These are phyloP conservation scores for Rhynchospora pubera DNA, from an alignment of 176 grass and related monocot species.

Conservation along the genomic window DNA sequence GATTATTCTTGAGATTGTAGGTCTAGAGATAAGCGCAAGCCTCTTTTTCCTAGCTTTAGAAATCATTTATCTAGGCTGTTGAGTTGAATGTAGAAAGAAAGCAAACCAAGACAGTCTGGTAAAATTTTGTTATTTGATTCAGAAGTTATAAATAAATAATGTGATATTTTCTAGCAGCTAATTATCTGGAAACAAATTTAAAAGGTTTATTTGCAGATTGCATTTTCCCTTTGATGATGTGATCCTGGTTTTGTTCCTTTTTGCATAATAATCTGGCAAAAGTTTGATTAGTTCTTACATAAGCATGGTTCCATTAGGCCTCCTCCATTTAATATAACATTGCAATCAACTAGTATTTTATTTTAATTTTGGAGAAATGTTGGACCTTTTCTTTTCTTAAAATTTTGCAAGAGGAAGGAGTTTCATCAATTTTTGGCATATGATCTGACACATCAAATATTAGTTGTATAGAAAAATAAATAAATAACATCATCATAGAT, in stretches of 20 bases:
- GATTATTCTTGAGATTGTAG: not conserved
- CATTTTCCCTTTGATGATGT: too few species aligned
- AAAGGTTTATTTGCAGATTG: not conserved
- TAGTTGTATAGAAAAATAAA: too few species aligned
- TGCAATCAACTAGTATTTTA: not conserved
- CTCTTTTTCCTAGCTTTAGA: not conserved
- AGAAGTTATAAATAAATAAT: conserved; percentile 8
- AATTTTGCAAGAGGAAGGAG: not conserved
- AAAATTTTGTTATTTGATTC: not conserved
- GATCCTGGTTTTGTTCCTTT: too few species aligned
- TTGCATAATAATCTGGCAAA: not conserved
- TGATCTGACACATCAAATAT: too few species aligned
- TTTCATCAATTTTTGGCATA: not conserved
- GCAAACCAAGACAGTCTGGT: not conserved
- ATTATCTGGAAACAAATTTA: not conserved
- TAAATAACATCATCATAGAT: too few species aligned
- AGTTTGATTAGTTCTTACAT: not conserved
- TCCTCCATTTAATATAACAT: not conserved
- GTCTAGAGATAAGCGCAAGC: not conserved
- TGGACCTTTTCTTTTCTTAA: not conserved
- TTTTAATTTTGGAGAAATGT: not conserved
- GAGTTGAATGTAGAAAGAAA: not conserved
- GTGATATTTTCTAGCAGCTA: not conserved
- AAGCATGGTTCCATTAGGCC: not conserved
- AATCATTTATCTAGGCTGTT: not conserved